phyloP scores from a whole-genome alignment of 2,329 filamentous ascomycete genomes.

The Epichloe amarillans region DNA sequence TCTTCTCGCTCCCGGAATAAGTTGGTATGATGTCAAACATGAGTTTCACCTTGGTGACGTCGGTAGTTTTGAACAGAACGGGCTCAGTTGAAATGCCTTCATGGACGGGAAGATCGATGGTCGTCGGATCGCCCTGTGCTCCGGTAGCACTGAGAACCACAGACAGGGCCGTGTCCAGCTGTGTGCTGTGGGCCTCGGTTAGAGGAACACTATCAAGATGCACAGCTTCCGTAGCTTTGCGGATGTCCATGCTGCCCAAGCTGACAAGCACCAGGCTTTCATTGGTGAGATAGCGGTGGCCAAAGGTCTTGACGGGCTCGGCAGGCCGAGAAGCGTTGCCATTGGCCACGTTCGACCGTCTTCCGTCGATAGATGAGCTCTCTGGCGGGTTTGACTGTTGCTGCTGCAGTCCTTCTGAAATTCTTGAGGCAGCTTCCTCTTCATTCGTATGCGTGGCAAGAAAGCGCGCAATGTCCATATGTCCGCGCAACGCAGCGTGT shows the following conservation, averaged over 20 bases:
- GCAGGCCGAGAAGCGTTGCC: constrained; percentile 32
- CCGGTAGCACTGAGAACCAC: constrained; percentile 79
- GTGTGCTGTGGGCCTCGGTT: constrained; percentile 76
- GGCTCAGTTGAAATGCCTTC: constrained; percentile 91
- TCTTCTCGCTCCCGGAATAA: constrained; percentile 78
- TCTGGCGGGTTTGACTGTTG: constrained; percentile 24
- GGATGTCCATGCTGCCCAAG: constrained; percentile 86
- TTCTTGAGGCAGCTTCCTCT: constrained; percentile 15
- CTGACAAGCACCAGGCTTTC: constrained; percentile 86
- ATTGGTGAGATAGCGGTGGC: constrained; percentile 83
- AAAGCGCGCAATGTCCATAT: constrained; percentile 64
- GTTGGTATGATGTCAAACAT: constrained; percentile 93
- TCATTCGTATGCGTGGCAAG: constrained; percentile 40
- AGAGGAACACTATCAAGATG: constrained; percentile 80
- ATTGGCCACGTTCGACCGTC: constrained; percentile 39
- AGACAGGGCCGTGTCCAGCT: constrained; percentile 87
- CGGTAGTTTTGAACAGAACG: constrained; percentile 71
- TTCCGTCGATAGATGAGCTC: constrained; percentile 47
- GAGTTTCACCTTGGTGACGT: constrained; percentile 71
- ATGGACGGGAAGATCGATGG: constrained; percentile 85
- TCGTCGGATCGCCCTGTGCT: constrained; percentile 72
- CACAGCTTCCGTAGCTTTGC: constrained; percentile 68
- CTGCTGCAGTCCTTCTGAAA: constrained; percentile 10
- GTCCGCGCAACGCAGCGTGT: constrained; percentile 80
- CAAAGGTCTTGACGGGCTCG: constrained; percentile 87